A percentile compares a stretch with the other conserved stretches of the same genome.
These are phyloP conservation scores for Clonostachys rosea DNA, from an alignment of 2,329 filamentous ascomycete genomes.

Conservation along the genomic window DNA sequence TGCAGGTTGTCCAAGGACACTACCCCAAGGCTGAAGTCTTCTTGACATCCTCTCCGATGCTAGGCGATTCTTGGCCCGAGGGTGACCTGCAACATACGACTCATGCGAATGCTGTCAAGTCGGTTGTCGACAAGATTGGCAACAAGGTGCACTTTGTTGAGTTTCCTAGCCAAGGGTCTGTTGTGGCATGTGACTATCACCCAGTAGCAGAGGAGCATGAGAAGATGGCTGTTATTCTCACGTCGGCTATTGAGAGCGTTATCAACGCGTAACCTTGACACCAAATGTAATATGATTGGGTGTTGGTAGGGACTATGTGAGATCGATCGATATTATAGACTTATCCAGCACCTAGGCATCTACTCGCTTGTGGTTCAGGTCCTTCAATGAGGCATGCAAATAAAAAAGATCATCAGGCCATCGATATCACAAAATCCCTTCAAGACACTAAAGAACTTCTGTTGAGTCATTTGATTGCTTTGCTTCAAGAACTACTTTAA, in stretches of 20 bases:
- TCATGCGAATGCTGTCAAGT: conserved; percentile 23
- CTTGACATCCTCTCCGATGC: conserved; percentile 30
- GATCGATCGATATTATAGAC: too few relatives aligned
- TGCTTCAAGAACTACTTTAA: too few relatives aligned
- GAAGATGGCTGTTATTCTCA: conserved; percentile 17
- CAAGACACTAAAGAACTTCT: too few relatives aligned
- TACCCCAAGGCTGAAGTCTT: conserved; percentile 30
- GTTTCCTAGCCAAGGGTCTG: conserved; percentile 30
- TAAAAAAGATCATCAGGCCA: too few relatives aligned
- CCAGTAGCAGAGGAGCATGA: conserved; percentile 30
- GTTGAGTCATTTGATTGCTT: too few relatives aligned
- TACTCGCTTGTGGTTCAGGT: too few relatives aligned
- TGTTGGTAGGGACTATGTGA: too few relatives aligned
- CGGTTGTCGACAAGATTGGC: conserved; percentile 19
- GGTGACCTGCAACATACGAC: conserved; percentile 30
- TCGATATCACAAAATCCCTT: too few relatives aligned
- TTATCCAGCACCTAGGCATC: too few relatives aligned
- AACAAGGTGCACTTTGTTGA: conserved; percentile 29
- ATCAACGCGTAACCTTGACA: background rate
- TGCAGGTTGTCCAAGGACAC: conserved; percentile 20
- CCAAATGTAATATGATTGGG: too few relatives aligned
- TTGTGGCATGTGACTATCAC: conserved; percentile 34
- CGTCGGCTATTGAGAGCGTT: conserved; percentile 13
- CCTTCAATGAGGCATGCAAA: too few relatives aligned
- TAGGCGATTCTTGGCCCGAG: conserved; percentile 28